These are phyloP conservation scores for Blepharisma japonicum DNA, from an alignment of 73 alveolate genomes.

Conservation along the genomic window DNA sequence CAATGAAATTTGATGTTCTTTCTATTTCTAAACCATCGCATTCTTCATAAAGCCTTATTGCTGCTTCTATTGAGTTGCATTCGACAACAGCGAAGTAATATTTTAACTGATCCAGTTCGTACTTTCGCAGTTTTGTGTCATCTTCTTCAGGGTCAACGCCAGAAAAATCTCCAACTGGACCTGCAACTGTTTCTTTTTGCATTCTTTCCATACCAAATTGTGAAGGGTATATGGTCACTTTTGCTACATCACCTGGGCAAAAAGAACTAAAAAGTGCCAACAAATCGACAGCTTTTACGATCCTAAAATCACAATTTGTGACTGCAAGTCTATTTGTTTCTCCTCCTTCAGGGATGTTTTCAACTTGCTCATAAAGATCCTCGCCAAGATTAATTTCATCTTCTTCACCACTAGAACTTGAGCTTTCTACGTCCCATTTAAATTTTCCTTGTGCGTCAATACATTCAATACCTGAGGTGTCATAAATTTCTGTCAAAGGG, in stretches of 20 bases:
- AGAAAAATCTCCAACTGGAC: constrained; percentile 55
- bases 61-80: constrained; percentile 85
- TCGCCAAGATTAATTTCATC: constrained; percentile 13
- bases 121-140: constrained; percentile 68
- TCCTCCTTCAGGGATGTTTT: constrained; percentile 30
- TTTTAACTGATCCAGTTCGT: constrained; percentile 87
- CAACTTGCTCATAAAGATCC: constrained; percentile 29
- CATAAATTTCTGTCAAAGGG: constrained; percentile 10
- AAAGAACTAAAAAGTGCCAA: constrained; percentile 74
- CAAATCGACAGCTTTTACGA: constrained; percentile 76
- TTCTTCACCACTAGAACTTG: constrained; percentile 41
- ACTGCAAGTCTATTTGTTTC: constrained; percentile 78
- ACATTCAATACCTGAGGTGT: constrained; percentile 35
- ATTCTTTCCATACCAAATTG: constrained; percentile 79
- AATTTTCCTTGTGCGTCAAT: constrained; percentile 40
- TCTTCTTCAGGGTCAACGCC: constrained; percentile 29
- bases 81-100: constrained; percentile 91
- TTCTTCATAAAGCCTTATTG: constrained; percentile 78
- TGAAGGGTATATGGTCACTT: constrained; percentile 86
- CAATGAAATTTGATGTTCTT: constrained; percentile 71
- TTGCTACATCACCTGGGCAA: constrained; percentile 65
- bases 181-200: constrained; percentile 72
- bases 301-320: constrained; percentile 84
- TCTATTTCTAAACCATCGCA: constrained; percentile 90
- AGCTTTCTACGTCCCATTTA: constrained; percentile 33